Evolutionary conservation across 345 rosid genomes (phyloP).

Genomic region (Ceriops decandra): DNA sequence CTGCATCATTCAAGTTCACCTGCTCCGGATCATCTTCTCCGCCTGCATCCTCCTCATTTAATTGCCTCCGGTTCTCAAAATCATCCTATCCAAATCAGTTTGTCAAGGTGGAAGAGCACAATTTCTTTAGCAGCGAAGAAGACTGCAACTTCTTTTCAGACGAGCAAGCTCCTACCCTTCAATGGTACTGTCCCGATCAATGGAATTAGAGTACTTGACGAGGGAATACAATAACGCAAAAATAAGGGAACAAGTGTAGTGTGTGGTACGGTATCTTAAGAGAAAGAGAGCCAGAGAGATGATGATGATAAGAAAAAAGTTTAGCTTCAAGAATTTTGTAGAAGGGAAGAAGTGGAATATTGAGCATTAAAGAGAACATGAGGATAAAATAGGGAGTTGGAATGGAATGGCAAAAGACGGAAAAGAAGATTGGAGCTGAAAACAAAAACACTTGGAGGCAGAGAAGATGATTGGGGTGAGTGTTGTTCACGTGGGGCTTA

Average conservation of each 20-base stretch:
- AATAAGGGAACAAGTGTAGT: neutral
- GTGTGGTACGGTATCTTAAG: neutral
- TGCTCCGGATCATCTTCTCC: conserved; percentile 18
- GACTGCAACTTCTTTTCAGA: conserved; percentile 77
- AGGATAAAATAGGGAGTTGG: neutral
- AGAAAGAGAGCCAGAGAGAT: neutral
- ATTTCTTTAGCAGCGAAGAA: conserved; percentile 71
- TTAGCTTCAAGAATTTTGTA: conserved; percentile 13
- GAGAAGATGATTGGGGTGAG: neutral
- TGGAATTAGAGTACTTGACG: conserved; percentile 29
- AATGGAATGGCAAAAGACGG: neutral
- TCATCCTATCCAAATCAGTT: conserved; percentile 36
- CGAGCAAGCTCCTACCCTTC: conserved; percentile 80
- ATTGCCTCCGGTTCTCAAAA: conserved; percentile 17
- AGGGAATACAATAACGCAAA: neutral
- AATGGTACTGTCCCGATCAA: conserved; percentile 65
- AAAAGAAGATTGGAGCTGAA: neutral
- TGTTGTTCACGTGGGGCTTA: conserved; percentile 25
- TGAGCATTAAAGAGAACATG: neutral
- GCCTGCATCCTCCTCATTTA: conserved; percentile 21
- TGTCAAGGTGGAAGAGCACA: conserved; percentile 86
- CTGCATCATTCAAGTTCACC: conserved; percentile 15
- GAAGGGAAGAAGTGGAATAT: neutral
- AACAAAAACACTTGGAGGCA: neutral
- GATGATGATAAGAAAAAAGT: neutral